These are phyloP conservation scores for Neofusicoccum sp. DNA, from an alignment of 2,329 filamentous ascomycete genomes.

Conservation along the genomic window DNA sequence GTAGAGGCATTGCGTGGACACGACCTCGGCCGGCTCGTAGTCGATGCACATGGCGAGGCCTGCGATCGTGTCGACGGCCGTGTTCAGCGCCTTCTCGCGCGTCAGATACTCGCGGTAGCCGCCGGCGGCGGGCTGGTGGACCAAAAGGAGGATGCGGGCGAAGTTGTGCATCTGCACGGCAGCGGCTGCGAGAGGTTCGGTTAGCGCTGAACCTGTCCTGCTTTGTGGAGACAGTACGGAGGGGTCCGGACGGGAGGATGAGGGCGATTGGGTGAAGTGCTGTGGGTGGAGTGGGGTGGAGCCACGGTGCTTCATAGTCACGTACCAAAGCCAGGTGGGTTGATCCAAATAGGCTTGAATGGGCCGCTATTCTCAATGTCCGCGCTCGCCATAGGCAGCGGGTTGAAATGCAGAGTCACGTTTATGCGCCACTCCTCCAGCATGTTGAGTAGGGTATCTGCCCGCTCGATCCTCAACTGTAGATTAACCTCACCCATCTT, in stretches of 20 bases:
- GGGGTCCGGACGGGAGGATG: neutral
- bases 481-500: constrained; percentile 44
- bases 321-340: constrained; percentile 46
- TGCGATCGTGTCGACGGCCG: constrained; percentile 42
- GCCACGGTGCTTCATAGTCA: neutral
- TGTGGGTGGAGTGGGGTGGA: neutral
- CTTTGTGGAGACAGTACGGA: constrained; percentile 20
- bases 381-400: constrained; percentile 33
- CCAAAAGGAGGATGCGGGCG: constrained; percentile 52
- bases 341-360: constrained; percentile 53
- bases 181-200: constrained; percentile 34
- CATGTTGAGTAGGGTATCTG: constrained; percentile 47
- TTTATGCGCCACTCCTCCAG: constrained; percentile 51
- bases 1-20: constrained; percentile 19
- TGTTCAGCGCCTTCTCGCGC: constrained; percentile 45
- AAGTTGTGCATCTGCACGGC: constrained; percentile 55
- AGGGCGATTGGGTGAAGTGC: neutral
- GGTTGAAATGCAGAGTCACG: constrained; percentile 46
- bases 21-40: constrained; percentile 16
- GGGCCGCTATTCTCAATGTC: constrained; percentile 19
- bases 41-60: constrained; percentile 11
- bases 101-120: constrained; percentile 50
- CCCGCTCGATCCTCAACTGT: constrained; percentile 45
- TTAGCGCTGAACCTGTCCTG: constrained; percentile 30
- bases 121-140: constrained; percentile 52